Base-by-base conservation (phyloP, 805 yeast genomes). In the Yarrowia sp. region DNA sequence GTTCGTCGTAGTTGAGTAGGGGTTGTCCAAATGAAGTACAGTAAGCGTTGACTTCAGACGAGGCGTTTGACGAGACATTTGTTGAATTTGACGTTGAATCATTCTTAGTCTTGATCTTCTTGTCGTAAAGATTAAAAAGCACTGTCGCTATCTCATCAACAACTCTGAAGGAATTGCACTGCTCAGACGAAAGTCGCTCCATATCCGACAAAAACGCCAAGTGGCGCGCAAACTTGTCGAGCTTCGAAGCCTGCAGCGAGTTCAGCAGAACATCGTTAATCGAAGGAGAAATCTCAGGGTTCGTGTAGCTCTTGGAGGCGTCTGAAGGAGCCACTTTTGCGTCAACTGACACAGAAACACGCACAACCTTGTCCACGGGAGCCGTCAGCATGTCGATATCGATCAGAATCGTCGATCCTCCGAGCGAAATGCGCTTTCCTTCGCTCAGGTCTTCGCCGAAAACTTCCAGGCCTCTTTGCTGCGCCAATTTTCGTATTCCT, bases 391-490 rank as follows among this genome's bases (percentile, higher is more conserved):
- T 46, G 33, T 71, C 73, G 42, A 71, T 64, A 62, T 75, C 78
- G 1, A 75, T 66, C 14, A 75, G 72, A 10, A 74, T 71, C 33
- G 74, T 73, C 12, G 75, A 68, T 3, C 78, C 78, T 2, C 76
- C 74, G 4, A 75, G 66, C 22, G 76, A 72, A 21, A 75, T 65
- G 6, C 78, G 66, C 31, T 68, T 71, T n/a, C 72, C 74, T 27
- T 66, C 66, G 8, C 66, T 65, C 4, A 63, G 63, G 36, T 51
- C 61, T 33, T 75, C 78, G 47, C 75, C 76, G 58, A 75, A 75
- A 2, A 75, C 70, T 60, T 75, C 78, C 18, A 75, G 72, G 8
- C 69, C 68, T 32, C 24, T 31, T 22, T 64, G 59, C 10, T 65
- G 62, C 8, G 76, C 78, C 14, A 75, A 63, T 27, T 70, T 66